Conservation (phyloP, 768 basidiomycete genomes). For the Myochromella boudieri region DNA sequence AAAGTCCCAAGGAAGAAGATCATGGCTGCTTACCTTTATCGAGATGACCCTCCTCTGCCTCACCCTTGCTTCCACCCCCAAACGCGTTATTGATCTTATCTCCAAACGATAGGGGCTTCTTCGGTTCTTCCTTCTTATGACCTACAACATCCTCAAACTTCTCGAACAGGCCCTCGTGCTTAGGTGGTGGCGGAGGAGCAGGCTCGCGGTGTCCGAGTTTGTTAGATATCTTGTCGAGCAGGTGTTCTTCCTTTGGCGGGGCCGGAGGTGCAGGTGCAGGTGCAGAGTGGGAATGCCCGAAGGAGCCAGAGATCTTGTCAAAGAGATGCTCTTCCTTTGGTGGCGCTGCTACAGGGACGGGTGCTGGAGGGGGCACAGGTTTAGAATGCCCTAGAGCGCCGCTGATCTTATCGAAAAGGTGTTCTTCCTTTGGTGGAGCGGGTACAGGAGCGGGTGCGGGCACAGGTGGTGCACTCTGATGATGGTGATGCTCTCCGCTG, state of each 20-base stretch:
- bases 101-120: constrained; percentile 15
- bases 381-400: not conserved
- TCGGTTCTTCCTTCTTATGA: constrained; percentile 9
- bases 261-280: constrained; percentile 5
- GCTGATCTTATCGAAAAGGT: constrained; percentile 8
- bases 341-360: not conserved
- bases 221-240: constrained; percentile 11
- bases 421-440: not conserved
- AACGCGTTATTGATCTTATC: constrained; percentile 20
- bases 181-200: not conserved
- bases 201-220: constrained; percentile 1
- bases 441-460: not conserved
- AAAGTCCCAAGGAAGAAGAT: not conserved
- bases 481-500: not conserved
- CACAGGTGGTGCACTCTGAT: not conserved
- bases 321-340: constrained; percentile 7
- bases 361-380: not conserved
- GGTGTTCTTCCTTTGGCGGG: constrained; percentile 2
- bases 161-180: constrained; percentile 15
- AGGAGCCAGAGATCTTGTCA: constrained; percentile 10
- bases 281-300: not conserved
- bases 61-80: constrained; percentile 19
- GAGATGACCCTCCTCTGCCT: constrained; percentile 21
- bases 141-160: constrained; percentile 13
- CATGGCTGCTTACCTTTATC: constrained; percentile 30